Evolutionary conservation across 164 flowering plant species (phyloP).

Genomic region (Kingdonia uniflora): DNA sequence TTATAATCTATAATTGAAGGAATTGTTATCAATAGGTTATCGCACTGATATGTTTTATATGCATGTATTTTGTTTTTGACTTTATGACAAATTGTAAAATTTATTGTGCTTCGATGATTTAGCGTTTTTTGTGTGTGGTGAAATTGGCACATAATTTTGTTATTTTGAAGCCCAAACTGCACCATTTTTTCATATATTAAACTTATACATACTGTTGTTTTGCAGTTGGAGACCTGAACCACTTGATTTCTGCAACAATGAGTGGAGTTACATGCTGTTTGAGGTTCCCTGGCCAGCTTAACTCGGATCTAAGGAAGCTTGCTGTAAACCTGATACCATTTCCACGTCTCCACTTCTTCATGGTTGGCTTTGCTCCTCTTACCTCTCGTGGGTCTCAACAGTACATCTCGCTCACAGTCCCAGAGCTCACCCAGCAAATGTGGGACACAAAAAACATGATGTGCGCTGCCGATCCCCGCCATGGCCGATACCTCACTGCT

Average conservation of each 20-base stretch:
- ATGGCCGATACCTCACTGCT: constrained; percentile 13
- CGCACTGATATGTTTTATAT: too few relatives aligned
- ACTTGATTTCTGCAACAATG: constrained; percentile 16
- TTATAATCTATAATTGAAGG: too few relatives aligned
- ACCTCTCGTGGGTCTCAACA: constrained; percentile 20
- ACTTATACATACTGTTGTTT: constrained; percentile 1
- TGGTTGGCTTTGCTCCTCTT: constrained; percentile 19
- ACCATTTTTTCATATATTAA: too few relatives aligned
- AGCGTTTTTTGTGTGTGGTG: too few relatives aligned
- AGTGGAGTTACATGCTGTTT: constrained; percentile 17
- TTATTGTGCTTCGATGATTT: too few relatives aligned
- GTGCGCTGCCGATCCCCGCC: constrained; percentile 13
- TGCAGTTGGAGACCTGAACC: constrained; percentile 16
- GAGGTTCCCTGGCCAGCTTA: constrained; percentile 13
- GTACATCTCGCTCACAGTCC: constrained; percentile 19
- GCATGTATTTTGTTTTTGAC: too few relatives aligned
- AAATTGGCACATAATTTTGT: too few relatives aligned
- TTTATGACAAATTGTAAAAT: too few relatives aligned
- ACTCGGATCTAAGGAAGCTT: constrained; percentile 16
- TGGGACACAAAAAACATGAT: constrained; percentile 18
- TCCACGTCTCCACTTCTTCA: constrained; percentile 19
- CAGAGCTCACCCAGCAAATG: constrained; percentile 20
- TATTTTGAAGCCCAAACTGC: too few relatives aligned
- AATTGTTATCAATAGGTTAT: too few relatives aligned
- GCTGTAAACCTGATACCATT: constrained; percentile 16